Base-by-base conservation (phyloP, 306 rosid genomes). In the Morella rubra region DNA sequence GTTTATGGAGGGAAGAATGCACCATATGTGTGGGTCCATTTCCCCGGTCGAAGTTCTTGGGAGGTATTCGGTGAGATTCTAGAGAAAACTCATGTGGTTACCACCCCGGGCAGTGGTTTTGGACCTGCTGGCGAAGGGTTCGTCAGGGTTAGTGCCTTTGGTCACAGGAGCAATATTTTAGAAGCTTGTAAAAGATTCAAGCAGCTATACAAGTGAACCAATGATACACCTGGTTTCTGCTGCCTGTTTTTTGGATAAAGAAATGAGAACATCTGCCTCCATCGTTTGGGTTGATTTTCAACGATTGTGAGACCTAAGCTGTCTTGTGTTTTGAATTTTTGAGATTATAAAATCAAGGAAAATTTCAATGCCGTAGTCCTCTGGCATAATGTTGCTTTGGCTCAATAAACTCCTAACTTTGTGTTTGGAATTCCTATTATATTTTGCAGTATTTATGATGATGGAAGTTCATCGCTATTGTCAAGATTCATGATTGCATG, bases 81-180 rank as follows among this genome's bases (percentile, higher is more conserved):
- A 70, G 98, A 96, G 80, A 96, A 91, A 88, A 96, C 98, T 12
- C 98, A 96, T 2, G 93, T 96, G 19, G 98, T 96, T 20, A 91
- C 98, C 45, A 92, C 98, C 6, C 99, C 98, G 2, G 99, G 98
- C 47, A 92, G 99, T 71, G 99, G 99, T 59, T 96, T 96, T 18
- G 99, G 99, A 82, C 97, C 96, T 4, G 98, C 93, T 3, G 99
- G 98, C 8, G 98, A 96, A 85, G 96, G 98, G 51, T 92, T 92
- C 14, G 4, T 96, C 77, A 86, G 99, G 82, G 96, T 92, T 51
- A 96, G 98, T 27, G 94, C 99, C 51, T 96, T 96, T 41, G 98
- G 98, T 74, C 99, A 87, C 83, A 73, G 97, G 80, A 87, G 81
- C 66, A 92, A 90, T 46, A 56, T 96, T 76, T 76, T 96, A 51